Evolutionary conservation across 306 rosid species (phyloP), one percentile per base, ranked within the genome.

Genomic region (Lathyrus sativus): DNA sequence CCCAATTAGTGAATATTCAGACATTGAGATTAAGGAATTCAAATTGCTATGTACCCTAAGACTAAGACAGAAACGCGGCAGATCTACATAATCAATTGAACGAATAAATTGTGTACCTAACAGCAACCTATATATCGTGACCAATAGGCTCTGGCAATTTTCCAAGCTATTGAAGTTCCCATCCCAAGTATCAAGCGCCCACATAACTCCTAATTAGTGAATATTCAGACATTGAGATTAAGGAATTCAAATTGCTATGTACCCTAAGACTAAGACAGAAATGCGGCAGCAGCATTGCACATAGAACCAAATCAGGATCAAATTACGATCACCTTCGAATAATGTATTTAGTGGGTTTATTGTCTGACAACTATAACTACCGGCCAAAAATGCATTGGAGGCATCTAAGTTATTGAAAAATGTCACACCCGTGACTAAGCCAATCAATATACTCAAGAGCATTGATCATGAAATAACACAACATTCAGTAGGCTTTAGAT

Each of bases 241-340:
- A 37, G 72, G 42, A 45, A 35, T 70, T 70, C n/a, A 22, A 68
- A 58, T 26, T 6, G 13, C 14, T 65, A 46, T 11, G 18, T 17
- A 24, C 38, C 67, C 67, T 1, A 65, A 72, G 57, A 41, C 65
- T 18, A 51, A 18, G 55, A 49, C 24, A 72, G 9, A 46, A 67
- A 28, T 46, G 72, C 3, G 0, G 18, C 41, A 61, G 56, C 35
- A 53, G 56, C 35, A 43, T 22, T 42, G 14, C 19, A 54, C 19
- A 42, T 26, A 55, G 42, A 75, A 80, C 54, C 26, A 75, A 70
- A 33, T 43, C 50, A 49, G 48, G 62, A 70, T 59, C 74, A 53
- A 80, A 65, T 63, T 37, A 42, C 37, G 35, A 51, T 19, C 38
- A 67, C 39, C 13, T n/a, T 19, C 43, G 26, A n/a, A 62, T 5